Evolutionary conservation across 2,329 filamentous ascomycete genomes (phyloP), one percentile per base, ranked within the genome.

Genomic region (Tolypocladium amazonense): DNA sequence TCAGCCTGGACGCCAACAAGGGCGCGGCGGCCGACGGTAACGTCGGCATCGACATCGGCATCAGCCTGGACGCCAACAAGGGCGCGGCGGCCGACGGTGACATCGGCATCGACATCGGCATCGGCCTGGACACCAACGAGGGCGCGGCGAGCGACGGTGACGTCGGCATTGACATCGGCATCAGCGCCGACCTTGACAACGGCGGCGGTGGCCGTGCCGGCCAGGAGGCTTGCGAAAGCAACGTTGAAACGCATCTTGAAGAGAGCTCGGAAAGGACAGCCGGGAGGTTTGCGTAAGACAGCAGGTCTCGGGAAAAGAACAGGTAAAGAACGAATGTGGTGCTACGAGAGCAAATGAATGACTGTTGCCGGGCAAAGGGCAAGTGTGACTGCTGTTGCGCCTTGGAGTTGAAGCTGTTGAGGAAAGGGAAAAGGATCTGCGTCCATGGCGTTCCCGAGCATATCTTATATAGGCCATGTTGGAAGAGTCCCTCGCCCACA

Each of bases 161-260:
- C 60, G 47, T 63, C 57, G 30, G 65, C 62, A 41, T 65, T 61
- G 58, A 65, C 65, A 25, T 56, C 60, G 47, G 18, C 47, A 14
- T 53, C 30, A 53, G 20, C 50, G 18, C 27, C 50, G 50, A 35
- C 18, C 9, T n/a, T n/a, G 50, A 20, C 50, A 15, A 30, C 47
- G 47, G 47, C 47, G 35, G 68, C 63, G 52, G 64, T 64, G 56
- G 60, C 63, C 12, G 62, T 45, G 45, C 60, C 56, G 57, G 64
- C 66, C 64, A 72, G 58, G 27, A 72, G 59, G 30, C 67, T 62
- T 61, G 69, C 66, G 57, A 69, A 41, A 50, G 69, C 66, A 61
- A 67, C 61, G 57, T 65, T 63, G 69, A 73, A 72, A 64, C 61
- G 68, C 71, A 73, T 73, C n/a, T 56, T 67, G 63, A 56, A 60